Evolutionary conservation across 2,329 filamentous ascomycete species (phyloP).

Genomic region (Neospermospora avenae): DNA sequence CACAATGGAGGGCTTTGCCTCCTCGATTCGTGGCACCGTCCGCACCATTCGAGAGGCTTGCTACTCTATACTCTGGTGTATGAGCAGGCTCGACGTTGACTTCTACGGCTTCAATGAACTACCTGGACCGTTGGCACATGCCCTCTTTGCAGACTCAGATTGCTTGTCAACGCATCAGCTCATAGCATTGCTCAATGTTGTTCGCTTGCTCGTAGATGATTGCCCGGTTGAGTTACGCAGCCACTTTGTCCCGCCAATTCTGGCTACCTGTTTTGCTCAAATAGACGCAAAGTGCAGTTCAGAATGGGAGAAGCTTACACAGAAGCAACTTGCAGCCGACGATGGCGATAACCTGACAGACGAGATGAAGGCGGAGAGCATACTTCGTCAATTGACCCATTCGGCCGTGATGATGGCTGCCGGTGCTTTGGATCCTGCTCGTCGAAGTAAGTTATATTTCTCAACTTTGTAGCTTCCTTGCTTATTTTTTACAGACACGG

Average conservation of each 20-base stretch:
- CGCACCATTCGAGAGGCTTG: constrained; percentile 88
- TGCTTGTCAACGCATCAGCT: constrained; percentile 89
- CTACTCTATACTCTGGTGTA: constrained; percentile 91
- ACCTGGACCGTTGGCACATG: constrained; percentile 76
- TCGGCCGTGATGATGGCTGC: constrained; percentile 90
- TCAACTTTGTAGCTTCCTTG: neutral
- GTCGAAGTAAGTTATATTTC: constrained; percentile 50
- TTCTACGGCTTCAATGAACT: constrained; percentile 91
- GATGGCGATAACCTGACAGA: constrained; percentile 80
- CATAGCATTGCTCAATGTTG: constrained; percentile 86
- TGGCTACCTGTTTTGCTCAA: constrained; percentile 78
- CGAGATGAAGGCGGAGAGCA: constrained; percentile 98
- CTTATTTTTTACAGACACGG: constrained; percentile 20
- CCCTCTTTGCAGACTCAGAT: constrained; percentile 78
- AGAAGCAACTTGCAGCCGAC: constrained; percentile 57
- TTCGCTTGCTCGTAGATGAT: constrained; percentile 85
- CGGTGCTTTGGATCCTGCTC: constrained; percentile 75
- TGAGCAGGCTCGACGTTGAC: constrained; percentile 80
- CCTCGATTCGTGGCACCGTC: constrained; percentile 84
- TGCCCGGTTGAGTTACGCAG: constrained; percentile 76
- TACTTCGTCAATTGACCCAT: constrained; percentile 87
- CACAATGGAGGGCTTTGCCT: constrained; percentile 90
- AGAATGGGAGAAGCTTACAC: constrained; percentile 79
- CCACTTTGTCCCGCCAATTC: constrained; percentile 80
- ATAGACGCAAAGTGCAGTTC: constrained; percentile 82